Percentiles rank a stretch among this genome's conserved stretches.
These are phyloP conservation scores for Cystobasidium onofrii DNA, from an alignment of 768 basidiomycete genomes.

Conservation along the genomic window DNA sequence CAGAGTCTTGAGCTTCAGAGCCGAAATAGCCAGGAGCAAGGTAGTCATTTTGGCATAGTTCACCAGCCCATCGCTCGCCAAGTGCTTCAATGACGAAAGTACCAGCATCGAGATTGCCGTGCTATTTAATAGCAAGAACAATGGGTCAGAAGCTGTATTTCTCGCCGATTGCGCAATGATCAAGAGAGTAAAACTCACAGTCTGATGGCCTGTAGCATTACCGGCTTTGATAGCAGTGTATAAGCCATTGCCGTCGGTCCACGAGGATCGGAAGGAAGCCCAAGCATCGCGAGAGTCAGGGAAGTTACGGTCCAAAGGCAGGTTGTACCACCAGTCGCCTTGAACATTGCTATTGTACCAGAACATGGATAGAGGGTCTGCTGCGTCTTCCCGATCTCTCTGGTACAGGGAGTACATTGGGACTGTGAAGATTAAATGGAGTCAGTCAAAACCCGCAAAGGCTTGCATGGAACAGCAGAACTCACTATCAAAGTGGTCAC, in stretches of 20 bases:
- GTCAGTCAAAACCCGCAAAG: too few species aligned
- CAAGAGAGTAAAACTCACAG: conserved; percentile 42
- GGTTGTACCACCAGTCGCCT: conserved; percentile 87
- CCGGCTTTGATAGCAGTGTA: conserved; percentile 88
- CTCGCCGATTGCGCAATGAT: too few species aligned
- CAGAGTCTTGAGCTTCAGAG: conserved; percentile 56
- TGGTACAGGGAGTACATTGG: conserved; percentile 79
- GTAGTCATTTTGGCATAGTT: conserved; percentile 84
- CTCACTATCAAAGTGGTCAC: conserved; percentile 53
- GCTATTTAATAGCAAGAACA: conserved; percentile 42
- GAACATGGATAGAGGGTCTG: conserved; percentile 57
- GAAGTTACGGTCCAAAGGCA: conserved; percentile 76
- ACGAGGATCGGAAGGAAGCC: conserved; percentile 82
- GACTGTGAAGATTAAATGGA: conserved; percentile 35
- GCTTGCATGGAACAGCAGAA: background rate
- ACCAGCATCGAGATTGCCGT: conserved; percentile 87
- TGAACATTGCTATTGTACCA: conserved; percentile 80
- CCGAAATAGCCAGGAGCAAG: conserved; percentile 66
- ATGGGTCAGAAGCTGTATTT: too few species aligned
- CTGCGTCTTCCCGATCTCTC: conserved; percentile 71
- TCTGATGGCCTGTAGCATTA: conserved; percentile 70
- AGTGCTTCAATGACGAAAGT: conserved; percentile 93
- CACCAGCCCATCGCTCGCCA: conserved; percentile 78
- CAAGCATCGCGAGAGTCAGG: conserved; percentile 65
- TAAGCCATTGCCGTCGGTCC: conserved; percentile 75